A percentile compares a stretch with the other conserved stretches of the same genome.
Evolutionary conservation across 495 filamentous ascomycete genomes (phyloP).

Genomic region (Podospora tetraspora): DNA sequence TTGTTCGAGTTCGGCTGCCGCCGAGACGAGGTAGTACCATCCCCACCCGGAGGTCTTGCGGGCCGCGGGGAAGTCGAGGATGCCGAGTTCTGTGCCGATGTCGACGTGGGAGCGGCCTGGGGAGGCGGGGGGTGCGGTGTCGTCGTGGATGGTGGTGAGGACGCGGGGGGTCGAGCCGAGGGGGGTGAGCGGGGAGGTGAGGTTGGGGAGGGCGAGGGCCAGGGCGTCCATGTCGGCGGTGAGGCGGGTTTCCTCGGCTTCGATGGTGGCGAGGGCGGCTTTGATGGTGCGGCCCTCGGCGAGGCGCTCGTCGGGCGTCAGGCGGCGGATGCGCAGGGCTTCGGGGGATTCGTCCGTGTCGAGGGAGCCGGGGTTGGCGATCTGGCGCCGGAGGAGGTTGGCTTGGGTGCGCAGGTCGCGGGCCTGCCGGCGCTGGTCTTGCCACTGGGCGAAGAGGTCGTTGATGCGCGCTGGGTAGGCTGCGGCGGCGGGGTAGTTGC

Average conservation of each 20-base stretch:
- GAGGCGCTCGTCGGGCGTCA: conserved; percentile 47
- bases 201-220: conserved; percentile 78
- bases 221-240: conserved; percentile 65
- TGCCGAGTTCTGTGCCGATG: conserved; percentile 70
- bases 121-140: conserved; percentile 56
- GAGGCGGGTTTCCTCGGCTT: conserved; percentile 53
- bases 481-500: conserved; percentile 72
- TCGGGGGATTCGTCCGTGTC: conserved; percentile 25
- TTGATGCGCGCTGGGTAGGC: conserved; percentile 64
- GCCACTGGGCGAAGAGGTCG: conserved; percentile 61
- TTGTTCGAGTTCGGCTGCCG: conserved; percentile 85
- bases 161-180: conserved; percentile 53
- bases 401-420: conserved; percentile 52
- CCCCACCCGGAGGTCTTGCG: conserved; percentile 84
- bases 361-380: conserved; percentile 43
- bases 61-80: conserved; percentile 81
- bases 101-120: conserved; percentile 67
- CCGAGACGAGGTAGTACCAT: conserved; percentile 91
- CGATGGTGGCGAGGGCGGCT: conserved; percentile 53
- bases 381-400: conserved; percentile 49
- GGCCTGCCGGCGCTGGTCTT: conserved; percentile 48
- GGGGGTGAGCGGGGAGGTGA: conserved; percentile 72
- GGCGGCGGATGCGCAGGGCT: conserved; percentile 18
- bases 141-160: conserved; percentile 68
- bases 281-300: conserved; percentile 68